Base-by-base conservation (phyloP, 352 stramenopile genomes). In the Phytophthora colocasiae region DNA sequence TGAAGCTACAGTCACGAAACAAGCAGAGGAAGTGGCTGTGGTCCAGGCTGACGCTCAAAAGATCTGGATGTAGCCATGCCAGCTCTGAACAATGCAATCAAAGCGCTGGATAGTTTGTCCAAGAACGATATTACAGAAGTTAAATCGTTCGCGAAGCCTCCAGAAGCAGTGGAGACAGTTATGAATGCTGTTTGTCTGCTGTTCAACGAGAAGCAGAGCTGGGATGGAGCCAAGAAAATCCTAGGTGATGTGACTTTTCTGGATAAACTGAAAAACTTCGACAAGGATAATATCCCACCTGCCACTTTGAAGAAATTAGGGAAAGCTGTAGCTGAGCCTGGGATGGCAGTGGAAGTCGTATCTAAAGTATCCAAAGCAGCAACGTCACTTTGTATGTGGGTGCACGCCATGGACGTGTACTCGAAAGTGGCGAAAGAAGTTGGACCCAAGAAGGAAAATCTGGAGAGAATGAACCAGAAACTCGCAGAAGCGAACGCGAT, bases 401-500 rank as follows among this genome's bases (percentile, higher is more conserved):
- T 96, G 14, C 92, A 98, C 54, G 95, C 95, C 3, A 98, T 98
- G 88, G 87, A 98, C 38, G 91, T 97, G n/a, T 98, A 98, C 75
- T 92, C 90, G 7, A 96, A 95, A 67, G 95, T 98, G 6, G 92
- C 92, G 2, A 98, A 98, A 70, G 93, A 98, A 49, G 95, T 98
- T 3, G 95, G 78, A 0, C 95, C 95, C 0, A 98, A 98, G 73
- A 91, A 93, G 52, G 88, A 92, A 56, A 94, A 91, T 12, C 60
- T 98, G 1, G 92, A 93, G 66, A 80, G 88, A 32, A 97, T 98
- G 91, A 98, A 98, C 69, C 70, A 80, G 31, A 91, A 97, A 58
- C 74, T 98, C 6, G 85, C 80, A 0, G 85, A 92, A n/a, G 93
- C 95, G 2, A 98, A 98, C 43, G 77, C 74, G 0, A 69, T 94